Conservation (phyloP, 2,329 filamentous ascomycete species). For the Pyrenochaeta sp. region DNA sequence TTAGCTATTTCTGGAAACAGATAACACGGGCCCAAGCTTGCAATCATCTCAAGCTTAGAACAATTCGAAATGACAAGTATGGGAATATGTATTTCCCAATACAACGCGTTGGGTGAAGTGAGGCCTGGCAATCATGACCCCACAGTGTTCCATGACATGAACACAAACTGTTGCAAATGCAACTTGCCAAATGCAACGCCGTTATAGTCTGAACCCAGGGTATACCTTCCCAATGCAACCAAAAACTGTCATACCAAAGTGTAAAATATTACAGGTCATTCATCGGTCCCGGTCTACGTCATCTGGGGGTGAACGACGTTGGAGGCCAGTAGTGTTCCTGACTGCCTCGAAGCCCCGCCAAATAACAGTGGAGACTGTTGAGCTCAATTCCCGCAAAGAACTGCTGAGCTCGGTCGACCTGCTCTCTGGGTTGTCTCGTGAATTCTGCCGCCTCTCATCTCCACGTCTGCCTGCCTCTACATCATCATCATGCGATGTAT, state of each 20-base stretch:
- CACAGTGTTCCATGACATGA: not conserved
- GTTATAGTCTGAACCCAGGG: conserved; percentile 13
- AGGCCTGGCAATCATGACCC: not conserved
- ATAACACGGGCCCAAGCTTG: not conserved
- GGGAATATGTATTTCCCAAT: not conserved
- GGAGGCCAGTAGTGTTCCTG: conserved; percentile 38
- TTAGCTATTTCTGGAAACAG: not conserved
- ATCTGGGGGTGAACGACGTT: conserved; percentile 38
- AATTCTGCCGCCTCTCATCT: conserved; percentile 53
- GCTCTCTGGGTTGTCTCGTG: conserved; percentile 21
- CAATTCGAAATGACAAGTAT: not conserved
- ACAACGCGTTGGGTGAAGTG: not conserved
- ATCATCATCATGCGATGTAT: conserved; percentile 28
- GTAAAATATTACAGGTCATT: conserved; percentile 7
- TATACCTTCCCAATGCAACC: conserved; percentile 23
- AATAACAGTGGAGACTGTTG: conserved; percentile 45
- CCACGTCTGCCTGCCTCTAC: conserved; percentile 47
- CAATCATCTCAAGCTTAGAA: not conserved
- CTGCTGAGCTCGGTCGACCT: conserved; percentile 25
- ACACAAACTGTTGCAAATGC: not conserved
- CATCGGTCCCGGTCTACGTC: conserved; percentile 47
- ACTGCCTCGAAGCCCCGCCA: conserved; percentile 48
- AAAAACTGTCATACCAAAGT: conserved; percentile 12
- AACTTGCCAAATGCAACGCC: conserved; percentile 16
- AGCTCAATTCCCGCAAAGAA: conserved; percentile 42